Base-by-base conservation (phyloP, 345 rosid genomes). In the Rhizophora apiculata region DNA sequence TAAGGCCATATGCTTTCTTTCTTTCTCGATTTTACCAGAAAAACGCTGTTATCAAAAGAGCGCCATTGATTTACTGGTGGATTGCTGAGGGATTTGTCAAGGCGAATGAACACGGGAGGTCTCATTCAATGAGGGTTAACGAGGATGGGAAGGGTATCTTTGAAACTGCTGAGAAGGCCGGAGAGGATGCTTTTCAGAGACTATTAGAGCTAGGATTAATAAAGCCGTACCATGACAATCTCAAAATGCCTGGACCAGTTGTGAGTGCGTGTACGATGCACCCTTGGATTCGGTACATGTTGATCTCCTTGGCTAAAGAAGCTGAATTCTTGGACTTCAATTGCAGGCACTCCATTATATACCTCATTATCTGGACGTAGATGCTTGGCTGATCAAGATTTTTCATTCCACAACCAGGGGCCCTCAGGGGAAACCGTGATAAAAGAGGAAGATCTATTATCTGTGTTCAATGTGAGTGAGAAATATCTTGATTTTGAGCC, bases 391-490 rank as follows among this genome's bases (percentile, higher is more conserved):
- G 43, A 8, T 57, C 20, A 26, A 2, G 37, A 26, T 24, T 46
- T 24, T 43, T 63, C 57, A 24, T 67, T 6, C 8, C 7, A 16
- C 11, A 51, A 8, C 32, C 26, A 39, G 3, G 39, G 5, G 5
- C 22, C 51, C 21, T 39, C 51, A n/a, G 69, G 8, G 9, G 66
- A 3, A 66, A 62, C 6, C 4, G 4, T 6, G 1, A 8, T 5
- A 10, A 11, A 15, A 3, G 71, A 32, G 2, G 36, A 27, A 0
- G 34, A 68, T 10, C n/a, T 67, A 52, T 13, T 49, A 37, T 63
- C 82, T 10, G 60, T 80, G 62, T 75, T 82, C 71, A 82, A 79
- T 71, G 54, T 80, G 19, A 68, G 43, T 19, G 64, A 76, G 70
- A 13, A 59, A 18, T 73, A 67, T 71, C 79, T 74, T 30, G 66